phyloP scores from a whole-genome alignment of 306 rosid genomes.

The Quercus cerris region DNA sequence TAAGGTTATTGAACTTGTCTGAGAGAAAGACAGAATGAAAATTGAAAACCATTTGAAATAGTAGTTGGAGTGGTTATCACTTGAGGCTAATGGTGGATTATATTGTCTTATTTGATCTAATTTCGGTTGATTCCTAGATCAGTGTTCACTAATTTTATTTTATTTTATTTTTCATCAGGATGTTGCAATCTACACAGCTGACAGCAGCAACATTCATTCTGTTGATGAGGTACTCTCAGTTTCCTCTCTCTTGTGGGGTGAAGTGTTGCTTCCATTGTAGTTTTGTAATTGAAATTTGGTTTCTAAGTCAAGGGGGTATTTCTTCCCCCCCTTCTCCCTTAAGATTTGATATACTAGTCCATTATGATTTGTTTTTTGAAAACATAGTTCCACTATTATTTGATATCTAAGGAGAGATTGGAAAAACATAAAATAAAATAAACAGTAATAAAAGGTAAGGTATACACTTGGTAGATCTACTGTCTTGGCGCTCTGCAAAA shows the following conservation, averaged over 20 bases:
- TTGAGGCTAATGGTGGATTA: neutral
- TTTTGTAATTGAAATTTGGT: no score
- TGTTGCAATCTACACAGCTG: conserved; percentile 82
- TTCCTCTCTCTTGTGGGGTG: conserved; percentile 2
- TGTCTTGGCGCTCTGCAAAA: no score
- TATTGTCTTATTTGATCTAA: neutral
- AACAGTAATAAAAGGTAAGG: no score
- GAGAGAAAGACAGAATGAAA: neutral
- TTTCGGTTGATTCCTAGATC: neutral
- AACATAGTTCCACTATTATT: no score
- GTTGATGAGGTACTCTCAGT: conserved; percentile 79
- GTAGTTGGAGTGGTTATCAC: neutral
- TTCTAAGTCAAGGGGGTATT: no score
- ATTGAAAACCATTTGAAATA: neutral
- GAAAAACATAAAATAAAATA: no score
- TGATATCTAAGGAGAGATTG: no score
- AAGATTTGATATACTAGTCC: no score
- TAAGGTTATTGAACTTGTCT: neutral
- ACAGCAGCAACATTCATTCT: conserved; percentile 65
- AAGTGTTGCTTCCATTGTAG: no score
- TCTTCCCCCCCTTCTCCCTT: no score
- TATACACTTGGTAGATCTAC: no score
- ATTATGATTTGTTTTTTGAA: no score
- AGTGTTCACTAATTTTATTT: neutral
- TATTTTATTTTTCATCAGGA: conserved; percentile 46